Evolutionary conservation across 805 yeast genomes (phyloP).

Genomic region (Cyberlindnera amylophila): DNA sequence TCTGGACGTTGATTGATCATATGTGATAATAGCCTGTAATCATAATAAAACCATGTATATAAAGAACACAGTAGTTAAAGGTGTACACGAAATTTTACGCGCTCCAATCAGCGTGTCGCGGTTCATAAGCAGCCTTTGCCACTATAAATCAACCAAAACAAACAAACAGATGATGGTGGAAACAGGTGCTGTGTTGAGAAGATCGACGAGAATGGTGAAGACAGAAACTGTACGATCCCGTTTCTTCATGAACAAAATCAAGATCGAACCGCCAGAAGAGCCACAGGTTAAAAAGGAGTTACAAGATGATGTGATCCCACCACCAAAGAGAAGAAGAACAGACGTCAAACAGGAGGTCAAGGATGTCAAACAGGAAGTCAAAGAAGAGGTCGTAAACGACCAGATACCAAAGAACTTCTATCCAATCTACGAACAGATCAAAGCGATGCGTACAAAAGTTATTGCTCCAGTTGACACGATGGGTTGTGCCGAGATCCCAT

Average conservation of each 20-base stretch:
- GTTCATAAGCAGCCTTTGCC: too few species aligned
- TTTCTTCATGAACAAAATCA: slow-evolving; percentile 5
- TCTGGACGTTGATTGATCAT: slow-evolving; percentile 24
- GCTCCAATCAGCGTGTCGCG: too few species aligned
- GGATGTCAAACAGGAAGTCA: slow-evolving; percentile 3
- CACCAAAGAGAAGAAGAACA: background rate
- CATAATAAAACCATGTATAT: too few species aligned
- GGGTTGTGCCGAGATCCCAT: slow-evolving; percentile 71
- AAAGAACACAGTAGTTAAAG: too few species aligned
- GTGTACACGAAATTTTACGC: too few species aligned
- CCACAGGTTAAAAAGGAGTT: background rate
- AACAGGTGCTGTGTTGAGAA: slow-evolving; percentile 1
- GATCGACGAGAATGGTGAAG: slow-evolving; percentile 3
- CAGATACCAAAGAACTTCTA: slow-evolving; percentile 44
- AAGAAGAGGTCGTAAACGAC: slow-evolving; percentile 2
- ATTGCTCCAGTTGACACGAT: slow-evolving; percentile 84
- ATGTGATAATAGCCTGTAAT: too few species aligned
- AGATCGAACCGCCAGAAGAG: slow-evolving; percentile 4
- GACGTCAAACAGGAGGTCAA: slow-evolving; percentile 9
- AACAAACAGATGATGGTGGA: background rate
- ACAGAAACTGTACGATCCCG: slow-evolving; percentile 1
- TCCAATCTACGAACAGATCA: slow-evolving; percentile 55
- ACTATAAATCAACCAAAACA: background rate
- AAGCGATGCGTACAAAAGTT: slow-evolving; percentile 60
- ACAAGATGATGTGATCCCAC: background rate